A percentile compares a stretch with the other conserved stretches of the same genome.
Conservation (phyloP, 441 rosid genomes). For the Francoa sonchifolia region DNA sequence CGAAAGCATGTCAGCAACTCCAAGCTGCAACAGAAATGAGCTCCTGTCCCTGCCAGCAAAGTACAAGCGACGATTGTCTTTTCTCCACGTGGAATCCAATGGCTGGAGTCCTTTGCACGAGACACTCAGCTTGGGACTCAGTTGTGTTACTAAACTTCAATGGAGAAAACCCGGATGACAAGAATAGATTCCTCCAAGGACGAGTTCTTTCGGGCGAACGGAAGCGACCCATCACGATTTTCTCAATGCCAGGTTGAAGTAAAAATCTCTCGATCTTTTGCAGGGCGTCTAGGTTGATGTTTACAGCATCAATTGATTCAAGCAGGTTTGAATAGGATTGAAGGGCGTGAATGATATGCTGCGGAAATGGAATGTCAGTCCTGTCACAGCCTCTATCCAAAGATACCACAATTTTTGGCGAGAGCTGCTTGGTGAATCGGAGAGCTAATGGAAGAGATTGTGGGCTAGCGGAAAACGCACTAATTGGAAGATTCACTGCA, state of each 20-base stretch:
- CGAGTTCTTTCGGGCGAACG: slow-evolving; percentile 29
- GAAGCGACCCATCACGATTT: slow-evolving; percentile 30
- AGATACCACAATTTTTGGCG: slow-evolving; percentile 50
- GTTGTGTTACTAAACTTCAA: slow-evolving; percentile 43
- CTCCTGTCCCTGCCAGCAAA: slow-evolving; percentile 54
- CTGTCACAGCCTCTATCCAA: slow-evolving; percentile 43
- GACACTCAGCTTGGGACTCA: slow-evolving; percentile 55
- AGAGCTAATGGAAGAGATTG: slow-evolving; percentile 37
- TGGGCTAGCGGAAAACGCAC: slow-evolving; percentile 28
- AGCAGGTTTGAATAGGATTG: slow-evolving; percentile 35
- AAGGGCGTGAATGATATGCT: slow-evolving; percentile 36
- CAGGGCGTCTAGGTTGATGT: slow-evolving; percentile 27
- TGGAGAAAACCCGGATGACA: slow-evolving; percentile 41
- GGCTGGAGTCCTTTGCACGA: slow-evolving; percentile 37
- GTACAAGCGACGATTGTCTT: slow-evolving; percentile 41
- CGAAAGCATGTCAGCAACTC: slow-evolving; percentile 33
- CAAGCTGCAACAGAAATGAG: slow-evolving; percentile 58
- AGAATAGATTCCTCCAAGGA: slow-evolving; percentile 29
- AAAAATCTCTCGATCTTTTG: slow-evolving; percentile 52
- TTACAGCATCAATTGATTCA: slow-evolving; percentile 53
- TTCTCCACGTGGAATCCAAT: slow-evolving; percentile 63
- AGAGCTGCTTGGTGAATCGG: slow-evolving; percentile 43
- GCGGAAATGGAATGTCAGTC: slow-evolving; percentile 40
- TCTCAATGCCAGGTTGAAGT: slow-evolving; percentile 46
- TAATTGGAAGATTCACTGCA: slow-evolving; percentile 48